Conservation (phyloP, 208 protist species). For the Entamoeba invadens region DNA sequence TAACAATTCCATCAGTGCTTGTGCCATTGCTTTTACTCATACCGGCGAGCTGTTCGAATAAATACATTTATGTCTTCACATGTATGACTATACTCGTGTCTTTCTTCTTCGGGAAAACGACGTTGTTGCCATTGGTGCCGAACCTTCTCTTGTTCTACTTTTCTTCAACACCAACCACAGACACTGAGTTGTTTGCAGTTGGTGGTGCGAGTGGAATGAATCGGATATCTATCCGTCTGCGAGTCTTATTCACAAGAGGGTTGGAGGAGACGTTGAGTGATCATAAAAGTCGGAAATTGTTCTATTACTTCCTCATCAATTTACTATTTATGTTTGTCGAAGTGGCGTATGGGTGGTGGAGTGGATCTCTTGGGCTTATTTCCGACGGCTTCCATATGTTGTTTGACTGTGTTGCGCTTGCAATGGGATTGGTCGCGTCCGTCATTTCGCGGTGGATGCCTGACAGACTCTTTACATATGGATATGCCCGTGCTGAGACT, state of each 20-base stretch:
- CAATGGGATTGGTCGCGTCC: not conserved
- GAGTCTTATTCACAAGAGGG: not conserved
- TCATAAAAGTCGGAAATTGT: not conserved
- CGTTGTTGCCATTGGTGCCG: not conserved
- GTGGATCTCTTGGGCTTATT: conserved; percentile 12
- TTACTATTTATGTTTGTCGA: conserved; percentile 21
- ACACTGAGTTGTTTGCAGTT: not conserved
- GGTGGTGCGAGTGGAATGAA: not conserved
- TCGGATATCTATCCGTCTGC: not conserved
- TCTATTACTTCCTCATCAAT: conserved; percentile 11
- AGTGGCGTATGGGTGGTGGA: conserved; percentile 11
- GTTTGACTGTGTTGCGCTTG: conserved; percentile 13
- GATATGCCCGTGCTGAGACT: conserved; percentile 3
- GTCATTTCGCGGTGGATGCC: not conserved
- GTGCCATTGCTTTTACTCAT: not conserved
- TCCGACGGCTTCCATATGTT: conserved; percentile 29
- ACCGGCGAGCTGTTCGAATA: not conserved
- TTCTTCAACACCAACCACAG: not conserved
- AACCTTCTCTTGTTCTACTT: not conserved
- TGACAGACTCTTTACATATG: conserved; percentile 4
- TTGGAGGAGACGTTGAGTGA: not conserved
- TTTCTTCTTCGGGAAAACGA: not conserved
- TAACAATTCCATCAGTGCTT: not conserved
- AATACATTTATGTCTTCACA: not conserved
- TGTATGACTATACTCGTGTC: not conserved